Conservation (phyloP, 208 protist genomes). For the Endotrypanum monterogeii region DNA sequence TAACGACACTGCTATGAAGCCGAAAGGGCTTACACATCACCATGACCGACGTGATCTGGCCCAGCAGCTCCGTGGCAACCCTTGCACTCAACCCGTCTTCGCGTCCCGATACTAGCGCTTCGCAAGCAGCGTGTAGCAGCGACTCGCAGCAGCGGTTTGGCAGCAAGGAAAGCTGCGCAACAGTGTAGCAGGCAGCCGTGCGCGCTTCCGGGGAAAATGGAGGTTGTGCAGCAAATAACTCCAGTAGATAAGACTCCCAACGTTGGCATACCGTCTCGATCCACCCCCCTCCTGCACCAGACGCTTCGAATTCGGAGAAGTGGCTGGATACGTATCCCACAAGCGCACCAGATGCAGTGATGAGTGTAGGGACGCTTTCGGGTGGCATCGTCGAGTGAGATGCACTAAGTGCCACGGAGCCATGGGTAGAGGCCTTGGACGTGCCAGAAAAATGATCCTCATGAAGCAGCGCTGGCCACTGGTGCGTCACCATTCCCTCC, state of each 20-base stretch:
- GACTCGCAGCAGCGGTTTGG: constrained; percentile 17
- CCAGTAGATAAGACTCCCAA: constrained; percentile 35
- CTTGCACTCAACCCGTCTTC: constrained; percentile 28
- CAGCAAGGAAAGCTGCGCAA: constrained; percentile 44
- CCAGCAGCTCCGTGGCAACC: constrained; percentile 45
- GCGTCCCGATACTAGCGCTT: constrained; percentile 24
- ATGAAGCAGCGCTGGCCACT: constrained; percentile 16
- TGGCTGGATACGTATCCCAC: constrained; percentile 15
- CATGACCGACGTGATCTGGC: constrained; percentile 38
- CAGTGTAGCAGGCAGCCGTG: constrained; percentile 43
- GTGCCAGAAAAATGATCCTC: background rate
- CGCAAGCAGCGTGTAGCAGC: constrained; percentile 32
- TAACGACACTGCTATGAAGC: constrained; percentile 20
- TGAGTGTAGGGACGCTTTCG: constrained; percentile 4
- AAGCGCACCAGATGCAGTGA: constrained; percentile 29
- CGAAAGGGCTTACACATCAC: constrained; percentile 32
- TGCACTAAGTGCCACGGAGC: background rate
- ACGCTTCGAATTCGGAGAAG: background rate
- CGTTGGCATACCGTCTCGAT: background rate
- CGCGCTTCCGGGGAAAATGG: constrained; percentile 40
- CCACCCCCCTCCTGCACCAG: constrained; percentile 3
- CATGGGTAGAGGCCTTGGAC: background rate
- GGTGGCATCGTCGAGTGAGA: background rate
- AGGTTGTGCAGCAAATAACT: constrained; percentile 44
- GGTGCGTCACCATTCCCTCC: constrained; percentile 16